These are phyloP conservation scores for Kregervanrija delftensis DNA, from an alignment of 805 yeast genomes.

Conservation along the genomic window DNA sequence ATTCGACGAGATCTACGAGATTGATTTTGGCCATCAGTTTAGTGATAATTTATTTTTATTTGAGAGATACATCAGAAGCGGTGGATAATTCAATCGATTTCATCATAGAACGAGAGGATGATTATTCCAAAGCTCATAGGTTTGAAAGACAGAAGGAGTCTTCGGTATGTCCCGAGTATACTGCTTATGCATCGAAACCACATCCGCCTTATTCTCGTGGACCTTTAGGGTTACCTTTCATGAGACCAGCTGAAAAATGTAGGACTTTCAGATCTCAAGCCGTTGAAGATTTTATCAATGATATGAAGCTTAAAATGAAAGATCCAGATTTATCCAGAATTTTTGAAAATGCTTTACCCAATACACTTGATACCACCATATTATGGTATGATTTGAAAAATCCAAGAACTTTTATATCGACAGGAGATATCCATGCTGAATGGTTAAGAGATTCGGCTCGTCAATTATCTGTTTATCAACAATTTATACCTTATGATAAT, in stretches of 20 bases:
- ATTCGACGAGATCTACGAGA: no score
- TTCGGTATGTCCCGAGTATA: conserved; percentile 52
- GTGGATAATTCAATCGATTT: no score
- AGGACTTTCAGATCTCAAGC: conserved; percentile 62
- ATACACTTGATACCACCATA: conserved; percentile 82
- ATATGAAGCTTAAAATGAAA: conserved; percentile 40
- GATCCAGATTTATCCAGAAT: conserved; percentile 67
- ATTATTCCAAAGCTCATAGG: conserved; percentile 10
- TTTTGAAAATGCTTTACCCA: conserved; percentile 79
- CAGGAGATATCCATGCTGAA: conserved; percentile 92
- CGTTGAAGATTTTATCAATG: conserved; percentile 54
- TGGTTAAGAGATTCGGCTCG: conserved; percentile 88
- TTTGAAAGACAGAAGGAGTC: conserved; percentile 15
- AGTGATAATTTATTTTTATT: no score
- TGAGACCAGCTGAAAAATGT: conserved; percentile 68
- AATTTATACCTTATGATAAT: conserved; percentile 46
- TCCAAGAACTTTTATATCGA: conserved; percentile 71
- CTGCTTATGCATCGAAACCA: conserved; percentile 44
- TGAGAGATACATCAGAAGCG: no score
- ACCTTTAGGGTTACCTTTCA: conserved; percentile 50
- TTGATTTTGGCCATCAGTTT: no score
- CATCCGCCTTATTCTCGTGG: conserved; percentile 61
- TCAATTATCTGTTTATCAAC: conserved; percentile 71
- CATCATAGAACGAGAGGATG: neutral
- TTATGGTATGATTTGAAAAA: conserved; percentile 48